Percentiles rank a stretch among this genome's conserved stretches.
These are phyloP conservation scores for Neonectria coccinea DNA, from an alignment of 2,329 filamentous ascomycete genomes.

Conservation along the genomic window DNA sequence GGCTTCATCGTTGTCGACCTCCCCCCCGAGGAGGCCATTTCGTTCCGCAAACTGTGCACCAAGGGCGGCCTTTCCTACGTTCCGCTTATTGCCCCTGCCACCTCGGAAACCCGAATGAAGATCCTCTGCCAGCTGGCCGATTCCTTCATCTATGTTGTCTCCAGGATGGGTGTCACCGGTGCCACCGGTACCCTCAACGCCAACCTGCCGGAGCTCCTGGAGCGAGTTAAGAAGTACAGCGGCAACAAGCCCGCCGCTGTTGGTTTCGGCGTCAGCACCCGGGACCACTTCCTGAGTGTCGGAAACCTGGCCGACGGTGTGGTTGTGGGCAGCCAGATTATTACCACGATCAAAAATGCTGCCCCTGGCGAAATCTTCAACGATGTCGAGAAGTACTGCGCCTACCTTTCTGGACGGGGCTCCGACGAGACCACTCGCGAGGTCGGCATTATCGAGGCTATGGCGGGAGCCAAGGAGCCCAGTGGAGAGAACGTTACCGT, in stretches of 20 bases:
- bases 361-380: constrained; percentile 59
- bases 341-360: constrained; percentile 74
- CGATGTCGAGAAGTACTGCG: constrained; percentile 88
- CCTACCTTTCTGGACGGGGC: constrained; percentile 69
- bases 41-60: constrained; percentile 87
- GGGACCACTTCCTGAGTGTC: constrained; percentile 91
- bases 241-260: constrained; percentile 91
- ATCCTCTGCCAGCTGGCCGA: constrained; percentile 96
- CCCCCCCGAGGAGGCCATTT: constrained; percentile 93
- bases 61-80: constrained; percentile 90
- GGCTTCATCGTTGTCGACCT: constrained; percentile 98
- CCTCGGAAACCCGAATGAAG: constrained; percentile 93
- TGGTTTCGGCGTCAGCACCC: constrained; percentile 95
- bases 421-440: constrained; percentile 66
- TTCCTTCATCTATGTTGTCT: constrained; percentile 99
- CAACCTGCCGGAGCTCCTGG: constrained; percentile 83
- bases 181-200: constrained; percentile 85
- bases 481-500: constrained; percentile 60
- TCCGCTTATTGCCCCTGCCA: constrained; percentile 94
- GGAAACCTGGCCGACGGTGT: constrained; percentile 90
- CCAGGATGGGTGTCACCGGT: constrained; percentile 95
- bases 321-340: constrained; percentile 95
- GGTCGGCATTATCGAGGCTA: constrained; percentile 76
- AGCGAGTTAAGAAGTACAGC: constrained; percentile 90
- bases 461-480: constrained; percentile 63